Conservation (phyloP, 352 stramenopile species). For the Phytophthora rubi region DNA sequence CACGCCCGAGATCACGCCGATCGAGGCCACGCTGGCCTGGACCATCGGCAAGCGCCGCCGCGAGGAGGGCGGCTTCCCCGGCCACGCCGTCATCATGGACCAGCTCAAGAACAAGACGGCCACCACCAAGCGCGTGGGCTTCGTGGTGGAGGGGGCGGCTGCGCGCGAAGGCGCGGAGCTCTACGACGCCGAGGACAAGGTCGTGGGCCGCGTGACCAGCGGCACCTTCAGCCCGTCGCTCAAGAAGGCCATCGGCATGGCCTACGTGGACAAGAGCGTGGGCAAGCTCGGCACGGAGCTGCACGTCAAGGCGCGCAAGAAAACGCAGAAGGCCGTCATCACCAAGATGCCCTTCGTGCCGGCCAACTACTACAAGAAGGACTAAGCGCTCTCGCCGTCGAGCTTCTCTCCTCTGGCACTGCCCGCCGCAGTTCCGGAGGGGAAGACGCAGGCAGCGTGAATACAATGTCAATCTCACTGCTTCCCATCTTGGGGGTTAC, state of each 20-base stretch:
- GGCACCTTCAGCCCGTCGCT: slow-evolving; percentile 97
- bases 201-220: slow-evolving; percentile 94
- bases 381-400: slow-evolving; percentile 33
- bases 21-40: slow-evolving; percentile 96
- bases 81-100: slow-evolving; percentile 95
- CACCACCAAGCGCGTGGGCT: slow-evolving; percentile 94
- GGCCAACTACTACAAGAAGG: slow-evolving; percentile 95
- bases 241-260: slow-evolving; percentile 98
- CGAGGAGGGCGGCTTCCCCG: slow-evolving; percentile 93
- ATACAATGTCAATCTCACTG: slow-evolving; percentile 1
- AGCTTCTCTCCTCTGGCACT: slow-evolving; percentile 26
- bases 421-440: slow-evolving; percentile 7
- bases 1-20: slow-evolving; percentile 93
- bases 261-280: slow-evolving; percentile 94
- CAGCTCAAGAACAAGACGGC: slow-evolving; percentile 95
- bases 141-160: slow-evolving; percentile 95
- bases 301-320: slow-evolving; percentile 95
- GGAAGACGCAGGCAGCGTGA: slow-evolving; percentile 9
- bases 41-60: slow-evolving; percentile 89
- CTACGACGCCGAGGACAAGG: slow-evolving; percentile 82
- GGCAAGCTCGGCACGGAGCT: slow-evolving; percentile 95
- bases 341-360: slow-evolving; percentile 99
- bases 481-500: background rate
- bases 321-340: slow-evolving; percentile 93
- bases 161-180: slow-evolving; percentile 94